Base-by-base conservation (phyloP, 2,329 filamentous ascomycete genomes). In the Phyllosticta citrichinensis region DNA sequence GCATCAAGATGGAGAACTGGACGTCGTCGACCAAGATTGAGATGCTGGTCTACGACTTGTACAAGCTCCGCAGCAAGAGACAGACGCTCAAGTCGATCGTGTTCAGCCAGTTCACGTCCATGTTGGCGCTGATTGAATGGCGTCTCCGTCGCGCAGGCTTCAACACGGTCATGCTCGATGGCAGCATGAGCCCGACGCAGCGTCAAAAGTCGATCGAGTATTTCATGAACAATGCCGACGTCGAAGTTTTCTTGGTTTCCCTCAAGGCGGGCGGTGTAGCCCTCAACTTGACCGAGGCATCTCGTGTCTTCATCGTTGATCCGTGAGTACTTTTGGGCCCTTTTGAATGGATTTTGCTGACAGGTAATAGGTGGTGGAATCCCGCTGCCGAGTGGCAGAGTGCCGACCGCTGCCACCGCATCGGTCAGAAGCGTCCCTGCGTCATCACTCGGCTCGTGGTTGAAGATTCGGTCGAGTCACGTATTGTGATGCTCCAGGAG, bases 351-450 rank as follows among this genome's bases (percentile, higher is more conserved):
- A 40, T 33, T 14, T n/a, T 47, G 40, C 12, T 9, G 11, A 25
- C 50, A 47, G 19, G 19, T 22, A n/a, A 12, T 64, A 91, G 88
- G 67, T 97, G 94, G 94, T 99, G 94, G 94, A 97, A 97, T 67
- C 94, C 94, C n/a, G 92, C 92, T n/a, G 93, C 93, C 0, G 94
- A 99, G 76, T 99, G 94, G 94, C 94, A 99, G 76, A 94, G 89
- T 64, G 94, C 94, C 2, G 94, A 99, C 65, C 77, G 79, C 56
- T 80, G 78, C 66, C 94, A 97, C 75, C 91, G 94, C 61, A 99
- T 97, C 67, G 94, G 94, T 33, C 94, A 99, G 77, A 89, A 87
- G 55, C 88, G 94, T 8, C 93, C 93, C 27, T 97, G 94, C 72
- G 90, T 90, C 40, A 96, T 99, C 68, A 97, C 92, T 1, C 86